phyloP scores from a whole-genome alignment of 495 filamentous ascomycete species.

The Aspergillus wentii region DNA sequence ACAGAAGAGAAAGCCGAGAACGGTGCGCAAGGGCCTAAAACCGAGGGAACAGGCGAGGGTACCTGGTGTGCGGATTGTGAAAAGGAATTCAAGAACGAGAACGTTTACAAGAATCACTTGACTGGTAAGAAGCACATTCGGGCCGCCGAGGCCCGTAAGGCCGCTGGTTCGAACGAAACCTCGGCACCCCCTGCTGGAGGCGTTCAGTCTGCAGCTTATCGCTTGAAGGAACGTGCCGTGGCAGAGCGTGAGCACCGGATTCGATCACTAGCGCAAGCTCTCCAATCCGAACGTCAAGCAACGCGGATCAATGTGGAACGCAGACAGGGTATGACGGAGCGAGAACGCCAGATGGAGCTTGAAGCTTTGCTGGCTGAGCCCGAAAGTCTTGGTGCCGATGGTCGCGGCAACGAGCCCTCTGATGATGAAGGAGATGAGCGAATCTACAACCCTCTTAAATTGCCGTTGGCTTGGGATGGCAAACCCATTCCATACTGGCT shows the following conservation, averaged over 20 bases:
- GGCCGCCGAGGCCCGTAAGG: slow-evolving; percentile 59
- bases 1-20: slow-evolving; percentile 48
- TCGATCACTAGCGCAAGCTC: slow-evolving; percentile 66
- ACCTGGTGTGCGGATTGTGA: slow-evolving; percentile 87
- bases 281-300: slow-evolving; percentile 75
- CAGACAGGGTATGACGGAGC: slow-evolving; percentile 91
- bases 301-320: slow-evolving; percentile 91
- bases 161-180: slow-evolving; percentile 25
- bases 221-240: slow-evolving; percentile 83
- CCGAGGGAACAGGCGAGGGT: slow-evolving; percentile 61
- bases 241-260: slow-evolving; percentile 85
- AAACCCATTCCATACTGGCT: slow-evolving; percentile 99
- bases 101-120: slow-evolving; percentile 87
- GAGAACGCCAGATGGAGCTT: slow-evolving; percentile 85
- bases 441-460: slow-evolving; percentile 93
- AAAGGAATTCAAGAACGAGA: slow-evolving; percentile 92
- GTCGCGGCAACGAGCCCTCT: slow-evolving; percentile 53
- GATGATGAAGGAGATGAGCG: slow-evolving; percentile 69
- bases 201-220: slow-evolving; percentile 36
- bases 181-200: slow-evolving; percentile 15
- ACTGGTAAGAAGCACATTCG: slow-evolving; percentile 88
- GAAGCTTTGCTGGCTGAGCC: slow-evolving; percentile 74
- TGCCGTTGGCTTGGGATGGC: slow-evolving; percentile 94
- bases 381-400: slow-evolving; percentile 37
- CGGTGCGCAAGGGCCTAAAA: slow-evolving; percentile 38